Evolutionary conservation across 768 basidiomycete species (phyloP), one percentile per base, ranked within the genome.

Genomic region (Pleurotus cornucopiae): DNA sequence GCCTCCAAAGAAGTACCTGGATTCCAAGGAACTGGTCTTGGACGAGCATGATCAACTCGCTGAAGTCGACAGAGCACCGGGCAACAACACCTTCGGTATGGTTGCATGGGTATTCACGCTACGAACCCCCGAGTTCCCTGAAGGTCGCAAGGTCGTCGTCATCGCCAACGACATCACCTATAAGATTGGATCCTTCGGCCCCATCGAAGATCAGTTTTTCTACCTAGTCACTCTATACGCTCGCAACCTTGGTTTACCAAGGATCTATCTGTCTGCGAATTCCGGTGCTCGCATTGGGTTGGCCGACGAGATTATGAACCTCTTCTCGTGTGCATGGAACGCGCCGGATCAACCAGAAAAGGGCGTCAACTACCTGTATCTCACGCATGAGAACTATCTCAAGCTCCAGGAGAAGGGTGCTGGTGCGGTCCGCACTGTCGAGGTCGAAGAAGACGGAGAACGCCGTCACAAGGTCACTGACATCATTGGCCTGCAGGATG

Each of bases 161-260:
- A 81, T 99, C 58, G 92, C 97, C 54, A 99, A 99, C 73, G 97
- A 99, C 64, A 99, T 98, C 73, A 99, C 97, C 12, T 97, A 85
- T 81, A 95, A 90, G 74, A 98, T 98, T 60, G 97, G 97, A 53
- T 98, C 97, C 11, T 99, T 99, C 71, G 96, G 96, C 44, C 97
- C 97, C 44, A 68, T 75, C 2, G 97, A 99, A 68, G 97, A 99
- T 71, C 89, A 93, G 57, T 99, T 91, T 83, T 98, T 99, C 78
- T 94, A 83, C 74, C 87, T 90, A 55, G 94, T 90, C 52, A 95
- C 95, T 2, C 88, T 94, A 69, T 94, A 96, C 65, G 96, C 97
- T 37, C 91, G 95, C 40, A 74, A 82, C 37, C 82, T 81, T 39
- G 96, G 97, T 48, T 73, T 97, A 23, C 97, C 97, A 47, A 90